A percentile compares a stretch with the other conserved stretches of the same genome.
These are phyloP conservation scores for Jasminum sambac DNA, from an alignment of 257 asterid genomes.

Conservation along the genomic window DNA sequence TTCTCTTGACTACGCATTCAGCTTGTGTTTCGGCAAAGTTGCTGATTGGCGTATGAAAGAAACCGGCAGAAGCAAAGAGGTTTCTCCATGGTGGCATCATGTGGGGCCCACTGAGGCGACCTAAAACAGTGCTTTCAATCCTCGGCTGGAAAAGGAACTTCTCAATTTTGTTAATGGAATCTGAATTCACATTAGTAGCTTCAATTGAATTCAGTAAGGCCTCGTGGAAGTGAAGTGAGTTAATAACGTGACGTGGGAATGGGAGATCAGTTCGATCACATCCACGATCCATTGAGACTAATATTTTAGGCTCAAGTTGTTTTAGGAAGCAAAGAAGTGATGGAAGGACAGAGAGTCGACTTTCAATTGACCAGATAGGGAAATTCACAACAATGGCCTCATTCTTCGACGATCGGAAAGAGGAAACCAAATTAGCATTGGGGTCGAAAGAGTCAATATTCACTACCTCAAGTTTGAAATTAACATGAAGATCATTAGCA, in stretches of 20 bases:
- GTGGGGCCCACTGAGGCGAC: constrained; percentile 39
- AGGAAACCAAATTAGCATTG: constrained; percentile 25
- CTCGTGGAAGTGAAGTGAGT: constrained; percentile 53
- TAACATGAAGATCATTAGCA: constrained; percentile 40
- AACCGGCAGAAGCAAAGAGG: constrained; percentile 49
- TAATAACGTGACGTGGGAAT: constrained; percentile 40
- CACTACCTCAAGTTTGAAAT: constrained; percentile 47
- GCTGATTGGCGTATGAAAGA: constrained; percentile 37
- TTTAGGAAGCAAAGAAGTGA: constrained; percentile 41
- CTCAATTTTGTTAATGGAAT: constrained; percentile 40
- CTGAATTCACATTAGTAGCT: constrained; percentile 39
- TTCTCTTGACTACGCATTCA: constrained; percentile 41
- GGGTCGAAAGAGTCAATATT: constrained; percentile 54
- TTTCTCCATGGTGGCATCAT: constrained; percentile 41
- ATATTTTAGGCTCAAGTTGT: constrained; percentile 41
- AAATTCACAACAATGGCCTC: constrained; percentile 46
- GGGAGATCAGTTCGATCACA: constrained; percentile 51
- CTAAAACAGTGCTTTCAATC: constrained; percentile 44
- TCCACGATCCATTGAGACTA: constrained; percentile 40
- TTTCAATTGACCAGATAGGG: constrained; percentile 44
- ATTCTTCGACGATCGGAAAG: constrained; percentile 32
- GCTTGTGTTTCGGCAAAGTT: constrained; percentile 53
- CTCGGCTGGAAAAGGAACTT: constrained; percentile 51
- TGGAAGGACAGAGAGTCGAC: constrained; percentile 34
- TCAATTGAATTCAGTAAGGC: constrained; percentile 45